phyloP scores from a whole-genome alignment of 2,329 filamentous ascomycete species.

The Aspergillus floridensis region DNA sequence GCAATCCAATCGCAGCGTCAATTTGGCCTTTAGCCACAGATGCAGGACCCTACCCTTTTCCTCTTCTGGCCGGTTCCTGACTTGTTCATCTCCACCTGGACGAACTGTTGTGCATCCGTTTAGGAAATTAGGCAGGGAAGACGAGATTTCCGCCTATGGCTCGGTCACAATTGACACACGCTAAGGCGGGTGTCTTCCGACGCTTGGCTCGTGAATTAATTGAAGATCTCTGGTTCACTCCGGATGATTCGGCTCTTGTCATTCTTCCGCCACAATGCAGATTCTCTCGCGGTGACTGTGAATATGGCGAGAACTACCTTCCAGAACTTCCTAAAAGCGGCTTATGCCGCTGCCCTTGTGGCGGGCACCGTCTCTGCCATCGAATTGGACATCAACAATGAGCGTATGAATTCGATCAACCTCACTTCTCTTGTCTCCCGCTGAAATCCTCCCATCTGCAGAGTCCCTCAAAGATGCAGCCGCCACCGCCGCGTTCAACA shows the following conservation, averaged over 20 bases:
- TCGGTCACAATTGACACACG: background rate
- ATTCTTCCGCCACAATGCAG: background rate
- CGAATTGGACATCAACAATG: background rate
- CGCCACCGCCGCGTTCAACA: conserved; percentile 37
- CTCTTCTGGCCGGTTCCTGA: background rate
- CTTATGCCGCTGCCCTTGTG: background rate
- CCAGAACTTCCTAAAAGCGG: background rate
- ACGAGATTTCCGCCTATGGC: background rate
- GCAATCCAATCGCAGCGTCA: background rate
- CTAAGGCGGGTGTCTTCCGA: background rate
- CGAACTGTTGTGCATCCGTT: background rate
- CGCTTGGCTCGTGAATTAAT: background rate
- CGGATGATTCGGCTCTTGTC: background rate
- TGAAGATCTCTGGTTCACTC: background rate
- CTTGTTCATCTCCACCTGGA: background rate
- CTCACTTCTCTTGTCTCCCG: background rate
- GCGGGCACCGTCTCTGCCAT: background rate
- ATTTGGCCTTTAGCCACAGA: too few species aligned
- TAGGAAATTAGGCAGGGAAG: background rate
- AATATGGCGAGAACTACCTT: background rate
- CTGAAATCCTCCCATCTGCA: background rate
- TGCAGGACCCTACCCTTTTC: background rate
- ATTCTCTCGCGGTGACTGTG: background rate
- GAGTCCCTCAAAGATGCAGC: conserved; percentile 45
- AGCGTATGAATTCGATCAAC: background rate